A percentile compares a stretch with the other conserved stretches of the same genome.
Conservation (phyloP, 1,284 basidiomycete species). For the Golubevia pallescens region DNA sequence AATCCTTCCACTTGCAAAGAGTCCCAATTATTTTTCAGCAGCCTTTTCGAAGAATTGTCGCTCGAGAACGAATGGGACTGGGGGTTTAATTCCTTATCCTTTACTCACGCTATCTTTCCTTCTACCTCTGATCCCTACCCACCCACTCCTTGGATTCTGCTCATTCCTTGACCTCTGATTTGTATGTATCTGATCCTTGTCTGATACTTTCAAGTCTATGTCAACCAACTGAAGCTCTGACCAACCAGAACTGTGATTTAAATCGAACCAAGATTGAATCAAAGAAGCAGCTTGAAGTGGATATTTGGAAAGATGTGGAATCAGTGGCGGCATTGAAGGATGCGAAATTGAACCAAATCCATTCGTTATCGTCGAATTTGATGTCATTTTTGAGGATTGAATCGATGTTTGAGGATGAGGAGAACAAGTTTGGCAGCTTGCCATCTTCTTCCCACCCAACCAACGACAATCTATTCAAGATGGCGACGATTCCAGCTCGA, state of each 20-base stretch:
- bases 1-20: too few species aligned
- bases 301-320: conserved; percentile 10
- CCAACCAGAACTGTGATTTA: conserved; percentile 23
- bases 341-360: neutral
- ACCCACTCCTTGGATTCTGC: too few species aligned
- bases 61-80: too few species aligned
- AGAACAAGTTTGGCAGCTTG: neutral
- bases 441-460: conserved; percentile 3
- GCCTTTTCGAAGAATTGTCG: too few species aligned
- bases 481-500: conserved; percentile 60
- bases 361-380: neutral
- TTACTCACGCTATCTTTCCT: too few species aligned
- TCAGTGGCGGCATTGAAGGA: neutral
- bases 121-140: too few species aligned
- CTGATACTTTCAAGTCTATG: too few species aligned
- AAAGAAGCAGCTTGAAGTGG: conserved; percentile 37
- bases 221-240: too few species aligned
- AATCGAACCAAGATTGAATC: conserved; percentile 47
- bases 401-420: neutral
- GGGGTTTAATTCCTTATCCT: too few species aligned
- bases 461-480: conserved; percentile 18
- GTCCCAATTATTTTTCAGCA: too few species aligned
- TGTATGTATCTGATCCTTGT: too few species aligned
- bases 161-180: too few species aligned
- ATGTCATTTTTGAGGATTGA: neutral